These are phyloP conservation scores for Rhodotorula sp. DNA, from an alignment of 1,284 basidiomycete genomes.

Conservation along the genomic window DNA sequence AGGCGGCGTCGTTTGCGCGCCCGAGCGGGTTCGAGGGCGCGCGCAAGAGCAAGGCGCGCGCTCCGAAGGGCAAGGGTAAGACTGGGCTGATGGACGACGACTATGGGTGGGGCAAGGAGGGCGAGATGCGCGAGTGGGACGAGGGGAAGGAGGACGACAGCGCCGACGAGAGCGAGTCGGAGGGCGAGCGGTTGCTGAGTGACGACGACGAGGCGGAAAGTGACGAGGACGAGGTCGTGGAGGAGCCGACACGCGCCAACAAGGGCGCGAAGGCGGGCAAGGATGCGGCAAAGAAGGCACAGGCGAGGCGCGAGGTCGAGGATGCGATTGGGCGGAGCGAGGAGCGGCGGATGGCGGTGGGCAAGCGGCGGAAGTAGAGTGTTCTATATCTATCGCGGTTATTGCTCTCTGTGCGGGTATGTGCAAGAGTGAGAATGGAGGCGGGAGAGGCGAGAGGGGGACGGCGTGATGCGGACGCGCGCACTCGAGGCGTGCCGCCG, in stretches of 20 bases:
- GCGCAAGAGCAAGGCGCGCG: constrained; percentile 8
- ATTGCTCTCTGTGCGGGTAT: no score
- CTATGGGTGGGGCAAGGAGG: constrained; percentile 14
- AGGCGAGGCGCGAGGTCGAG: not conserved
- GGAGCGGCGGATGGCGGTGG: not conserved
- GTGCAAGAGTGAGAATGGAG: no score
- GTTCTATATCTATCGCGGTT: not conserved
- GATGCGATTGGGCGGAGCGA: not conserved
- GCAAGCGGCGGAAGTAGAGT: not conserved
- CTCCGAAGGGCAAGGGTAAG: not conserved
- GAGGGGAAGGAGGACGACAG: constrained; percentile 14
- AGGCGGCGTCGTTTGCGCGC: constrained; percentile 5
- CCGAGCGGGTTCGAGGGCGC: constrained; percentile 33
- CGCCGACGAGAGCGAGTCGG: not conserved
- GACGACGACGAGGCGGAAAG: not conserved
- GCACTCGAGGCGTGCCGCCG: no score
- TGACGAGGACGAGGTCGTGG: no score
- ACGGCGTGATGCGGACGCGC: no score
- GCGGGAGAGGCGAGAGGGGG: no score
- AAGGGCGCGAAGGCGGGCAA: not conserved
- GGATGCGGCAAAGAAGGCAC: no score
- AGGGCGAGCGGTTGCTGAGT: constrained; percentile 7
- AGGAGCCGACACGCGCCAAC: no score
- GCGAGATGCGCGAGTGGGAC: constrained; percentile 26
- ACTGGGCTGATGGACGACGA: not conserved